A percentile compares a stretch with the other conserved stretches of the same genome.
Evolutionary conservation across 768 basidiomycete genomes (phyloP).

Genomic region (Boletus subparvulus): DNA sequence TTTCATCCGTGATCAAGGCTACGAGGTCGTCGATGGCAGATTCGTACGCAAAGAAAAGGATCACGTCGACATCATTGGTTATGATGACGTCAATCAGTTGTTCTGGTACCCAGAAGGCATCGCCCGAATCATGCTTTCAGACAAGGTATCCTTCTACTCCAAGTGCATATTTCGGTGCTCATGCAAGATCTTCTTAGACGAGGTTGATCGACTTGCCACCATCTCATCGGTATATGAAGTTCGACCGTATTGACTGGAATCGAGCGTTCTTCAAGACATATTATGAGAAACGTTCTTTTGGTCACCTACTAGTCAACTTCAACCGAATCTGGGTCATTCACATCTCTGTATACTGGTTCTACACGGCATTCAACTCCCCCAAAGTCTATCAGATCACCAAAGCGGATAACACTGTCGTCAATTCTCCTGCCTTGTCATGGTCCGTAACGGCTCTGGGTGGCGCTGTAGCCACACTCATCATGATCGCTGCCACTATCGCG

Average conservation of each 20-base stretch:
- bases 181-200: slow-evolving; percentile 47
- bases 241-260: slow-evolving; percentile 96
- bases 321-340: slow-evolving; percentile 99
- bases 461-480: slow-evolving; percentile 93
- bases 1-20: slow-evolving; percentile 96
- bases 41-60: slow-evolving; percentile 92
- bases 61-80: slow-evolving; percentile 93
- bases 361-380: slow-evolving; percentile 92
- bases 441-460: slow-evolving; percentile 94
- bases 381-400: slow-evolving; percentile 64
- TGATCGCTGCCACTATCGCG: slow-evolving; percentile 90
- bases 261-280: slow-evolving; percentile 99
- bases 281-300: slow-evolving; percentile 94
- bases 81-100: slow-evolving; percentile 98
- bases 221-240: slow-evolving; percentile 92
- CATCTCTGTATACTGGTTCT: slow-evolving; percentile 92
- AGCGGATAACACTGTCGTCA: slow-evolving; percentile 40
- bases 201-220: slow-evolving; percentile 90
- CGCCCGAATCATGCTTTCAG: slow-evolving; percentile 80
- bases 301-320: slow-evolving; percentile 98
- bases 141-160: slow-evolving; percentile 62
- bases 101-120: slow-evolving; percentile 99
- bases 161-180: background rate
- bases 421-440: slow-evolving; percentile 83
- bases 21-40: slow-evolving; percentile 93